Conservation (phyloP, 2,329 filamentous ascomycete species). For the Trichoderma cornu-damae region DNA sequence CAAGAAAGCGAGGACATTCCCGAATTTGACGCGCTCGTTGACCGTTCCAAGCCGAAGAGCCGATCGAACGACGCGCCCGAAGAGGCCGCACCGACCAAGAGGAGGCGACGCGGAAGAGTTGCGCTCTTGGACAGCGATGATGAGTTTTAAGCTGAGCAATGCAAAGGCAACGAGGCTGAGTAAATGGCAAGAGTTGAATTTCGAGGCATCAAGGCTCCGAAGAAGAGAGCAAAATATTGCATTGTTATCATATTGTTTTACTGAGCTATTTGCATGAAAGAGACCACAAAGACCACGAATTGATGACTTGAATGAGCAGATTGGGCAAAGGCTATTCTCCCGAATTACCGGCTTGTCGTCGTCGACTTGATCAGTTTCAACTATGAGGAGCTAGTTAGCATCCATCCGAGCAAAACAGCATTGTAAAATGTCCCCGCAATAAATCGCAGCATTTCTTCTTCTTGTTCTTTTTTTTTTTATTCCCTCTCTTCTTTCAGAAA, state of each 20-base stretch:
- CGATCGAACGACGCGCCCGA: constrained; percentile 13
- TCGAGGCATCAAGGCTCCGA: not conserved
- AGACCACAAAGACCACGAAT: not conserved
- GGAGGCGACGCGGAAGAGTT: constrained; percentile 27
- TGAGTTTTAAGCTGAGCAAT: not conserved
- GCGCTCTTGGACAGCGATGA: constrained; percentile 21
- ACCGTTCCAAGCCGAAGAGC: not conserved
- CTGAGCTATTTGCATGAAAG: constrained; percentile 21
- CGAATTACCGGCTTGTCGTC: not conserved
- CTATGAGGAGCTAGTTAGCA: constrained; percentile 15
- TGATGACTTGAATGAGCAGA: not conserved
- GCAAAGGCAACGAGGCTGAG: not conserved
- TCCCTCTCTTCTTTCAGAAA: constrained; percentile 43
- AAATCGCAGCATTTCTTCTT: constrained; percentile 19
- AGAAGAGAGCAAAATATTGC: not conserved
- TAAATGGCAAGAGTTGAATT: not conserved
- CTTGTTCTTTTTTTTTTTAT: too few relatives aligned
- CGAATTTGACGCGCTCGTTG: constrained; percentile 31
- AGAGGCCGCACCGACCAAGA: constrained; percentile 22
- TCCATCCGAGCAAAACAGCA: not conserved
- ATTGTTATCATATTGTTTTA: not conserved
- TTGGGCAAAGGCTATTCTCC: not conserved
- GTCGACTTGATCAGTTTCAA: not conserved
- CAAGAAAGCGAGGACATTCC: constrained; percentile 40
- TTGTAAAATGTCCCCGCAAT: not conserved